These are phyloP conservation scores for Hygrocybe punicea DNA, from an alignment of 768 basidiomycete species.

Conservation along the genomic window DNA sequence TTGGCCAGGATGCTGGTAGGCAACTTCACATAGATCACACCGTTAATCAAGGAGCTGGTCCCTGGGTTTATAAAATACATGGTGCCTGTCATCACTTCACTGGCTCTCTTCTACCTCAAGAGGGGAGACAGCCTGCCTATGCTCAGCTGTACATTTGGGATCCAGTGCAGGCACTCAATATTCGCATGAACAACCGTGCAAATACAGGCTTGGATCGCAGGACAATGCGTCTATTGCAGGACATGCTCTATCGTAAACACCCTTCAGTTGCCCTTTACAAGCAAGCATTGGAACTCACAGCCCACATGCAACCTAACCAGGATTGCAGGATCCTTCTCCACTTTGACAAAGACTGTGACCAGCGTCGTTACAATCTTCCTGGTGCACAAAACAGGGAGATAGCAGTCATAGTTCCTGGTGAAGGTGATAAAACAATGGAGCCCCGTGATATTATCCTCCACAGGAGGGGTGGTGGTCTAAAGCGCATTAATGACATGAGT, in stretches of 20 bases:
- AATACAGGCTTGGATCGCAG: slow-evolving; percentile 9
- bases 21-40: slow-evolving; percentile 26
- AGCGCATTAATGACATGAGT: slow-evolving; percentile 34
- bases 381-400: slow-evolving; percentile 37
- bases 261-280: slow-evolving; percentile 19
- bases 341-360: slow-evolving; percentile 24
- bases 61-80: slow-evolving; percentile 28
- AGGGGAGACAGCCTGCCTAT: slow-evolving; percentile 22
- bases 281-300: slow-evolving; percentile 23
- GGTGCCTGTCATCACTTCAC: slow-evolving; percentile 31
- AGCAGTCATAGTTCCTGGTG: slow-evolving; percentile 40
- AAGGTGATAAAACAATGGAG: slow-evolving; percentile 17
- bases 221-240: slow-evolving; percentile 20
- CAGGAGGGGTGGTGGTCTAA: slow-evolving; percentile 18
- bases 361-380: slow-evolving; percentile 42
- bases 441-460: slow-evolving; percentile 36
- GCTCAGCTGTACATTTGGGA: slow-evolving; percentile 43
- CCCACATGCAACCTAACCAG: not conserved
- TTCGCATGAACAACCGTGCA: slow-evolving; percentile 10
- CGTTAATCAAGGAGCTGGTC: slow-evolving; percentile 23
- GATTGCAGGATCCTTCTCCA: slow-evolving; percentile 7
- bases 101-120: slow-evolving; percentile 30
- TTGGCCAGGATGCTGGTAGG: slow-evolving; percentile 26
- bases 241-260: slow-evolving; percentile 12
- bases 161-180: slow-evolving; percentile 25